Conservation (phyloP, 1,284 basidiomycete genomes). For the Ustilago esculenta region DNA sequence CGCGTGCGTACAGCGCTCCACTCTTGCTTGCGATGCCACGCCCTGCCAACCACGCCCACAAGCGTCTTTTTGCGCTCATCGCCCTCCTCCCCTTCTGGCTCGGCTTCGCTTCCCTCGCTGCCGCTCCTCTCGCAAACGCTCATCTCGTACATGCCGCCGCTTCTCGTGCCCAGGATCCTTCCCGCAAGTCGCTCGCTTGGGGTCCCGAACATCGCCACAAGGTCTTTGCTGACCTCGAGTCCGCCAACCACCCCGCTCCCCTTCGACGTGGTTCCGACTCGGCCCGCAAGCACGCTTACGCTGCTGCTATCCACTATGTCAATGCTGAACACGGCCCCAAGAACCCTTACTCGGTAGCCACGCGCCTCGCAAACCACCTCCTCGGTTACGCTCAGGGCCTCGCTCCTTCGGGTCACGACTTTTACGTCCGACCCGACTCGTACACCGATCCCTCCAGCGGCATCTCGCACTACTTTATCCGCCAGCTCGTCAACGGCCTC, state of each 20-base stretch:
- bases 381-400: constrained; percentile 33
- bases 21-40: constrained; percentile 24
- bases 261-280: constrained; percentile 21
- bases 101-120: constrained; percentile 28
- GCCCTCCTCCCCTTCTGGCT: constrained; percentile 50
- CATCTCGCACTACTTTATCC: constrained; percentile 52
- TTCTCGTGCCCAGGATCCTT: constrained; percentile 34
- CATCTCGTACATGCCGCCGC: constrained; percentile 10
- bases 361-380: constrained; percentile 43
- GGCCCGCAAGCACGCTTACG: constrained; percentile 35
- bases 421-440: constrained; percentile 56
- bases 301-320: constrained; percentile 41
- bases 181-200: constrained; percentile 54
- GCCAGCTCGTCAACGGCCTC: constrained; percentile 55
- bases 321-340: constrained; percentile 41
- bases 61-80: constrained; percentile 45
- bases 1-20: no score
- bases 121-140: constrained; percentile 16
- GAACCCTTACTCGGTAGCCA: constrained; percentile 43
- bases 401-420: constrained; percentile 42
- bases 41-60: constrained; percentile 20
- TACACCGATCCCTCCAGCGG: constrained; percentile 54
- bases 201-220: constrained; percentile 50
- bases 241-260: constrained; percentile 17
- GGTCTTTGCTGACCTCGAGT: constrained; percentile 40